Base-by-base conservation (phyloP, 75 land plant species). In the Sequoiadendron giganteum region DNA sequence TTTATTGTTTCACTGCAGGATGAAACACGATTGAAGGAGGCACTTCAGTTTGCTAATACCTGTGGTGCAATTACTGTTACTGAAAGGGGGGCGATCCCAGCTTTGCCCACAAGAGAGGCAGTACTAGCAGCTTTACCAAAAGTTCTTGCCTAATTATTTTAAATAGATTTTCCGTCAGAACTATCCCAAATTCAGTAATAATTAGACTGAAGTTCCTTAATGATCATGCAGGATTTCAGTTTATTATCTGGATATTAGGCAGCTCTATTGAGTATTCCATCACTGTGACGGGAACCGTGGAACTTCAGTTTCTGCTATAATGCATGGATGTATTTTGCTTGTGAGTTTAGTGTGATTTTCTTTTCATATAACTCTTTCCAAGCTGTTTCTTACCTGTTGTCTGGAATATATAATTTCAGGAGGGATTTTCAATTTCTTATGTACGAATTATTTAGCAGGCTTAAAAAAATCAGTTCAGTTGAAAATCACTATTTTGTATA, bases 31-130 rank as follows among this genome's bases (percentile, higher is more conserved):
- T 68, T 95, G 70, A 89, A 91, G 87, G 95, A 93, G 81, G 93
- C 92, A 30, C 89, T 95, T 0, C 15, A 49, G 13, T 95, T 94
- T 90, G 95, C 96, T 39, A 95, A 95, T 88, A 93, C 90, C 13
- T 95, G 96, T 84, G 96, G 96, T 18, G 96, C 96, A 16, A 76
- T 95, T 54, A 91, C 96, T 3, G 91, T 90, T 2, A 95, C 91
- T 28, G 87, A 89, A 72, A 92, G 89, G 68, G 96, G 96, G 14
- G 96, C 96, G 65, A 95, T 95, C 70, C 96, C 95, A 76, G 92
- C 95, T 42, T 91, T 95, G 55, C 96, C 96, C 0, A 89, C 93
- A 10, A 89, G 85, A 90, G 88, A 91, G 30, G 93, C 92, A 40
- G 96, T 90, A 43, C 88, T 91, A 16, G 52, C 89, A 34, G 28